Evolutionary conservation across 1,139 yeast genomes (phyloP), one percentile per base, ranked within the genome.

Genomic region (Diutina ranongensis): DNA sequence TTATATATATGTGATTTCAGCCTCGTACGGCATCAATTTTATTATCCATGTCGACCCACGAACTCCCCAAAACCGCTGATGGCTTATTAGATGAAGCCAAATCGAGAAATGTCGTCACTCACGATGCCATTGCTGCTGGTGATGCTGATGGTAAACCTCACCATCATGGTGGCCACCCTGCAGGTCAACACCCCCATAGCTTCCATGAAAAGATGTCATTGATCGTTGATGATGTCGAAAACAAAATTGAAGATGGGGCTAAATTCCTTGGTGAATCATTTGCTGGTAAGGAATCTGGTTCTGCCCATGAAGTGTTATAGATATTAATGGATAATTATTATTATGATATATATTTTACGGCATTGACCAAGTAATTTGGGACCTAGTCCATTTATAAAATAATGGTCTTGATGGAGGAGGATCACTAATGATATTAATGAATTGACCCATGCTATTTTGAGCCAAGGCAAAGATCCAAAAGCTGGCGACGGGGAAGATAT

Each of bases 201-300:
- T 15, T 38, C 20, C 18, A 25, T 22, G 42, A 22, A 18, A 38
- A 38, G 42, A 4, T 38, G 8, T 7, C 31, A 7, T 7, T 13
- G 12, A 32, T 32, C 42, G 20, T 38, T 18, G 32, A 38, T 32
- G 16, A 31, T 19, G 15, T 38, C n/a, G 42, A 38, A 16, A 25
- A 25, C 42, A 38, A 38, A 32, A 22, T 38, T 15, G 42, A 38
- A n/a, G 42, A 38, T n/a, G 42, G 31, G 8, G 42, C 42, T 32
- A 22, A 38, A 20, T 38, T 21, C 5, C n/a, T 38, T 4, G 42
- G 31, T 2, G 42, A 38, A 25, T 25, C 28, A 15, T 13, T 38
- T 5, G 42, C 42, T 5, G 42, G 42, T 38, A 38, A n/a, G 32
- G 42, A 38, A n/a, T 25, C 32, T 12, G 42, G 42, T 2, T 38